Conservation (phyloP, 2,329 filamentous ascomycete genomes). For the Bipolaris cookei region DNA sequence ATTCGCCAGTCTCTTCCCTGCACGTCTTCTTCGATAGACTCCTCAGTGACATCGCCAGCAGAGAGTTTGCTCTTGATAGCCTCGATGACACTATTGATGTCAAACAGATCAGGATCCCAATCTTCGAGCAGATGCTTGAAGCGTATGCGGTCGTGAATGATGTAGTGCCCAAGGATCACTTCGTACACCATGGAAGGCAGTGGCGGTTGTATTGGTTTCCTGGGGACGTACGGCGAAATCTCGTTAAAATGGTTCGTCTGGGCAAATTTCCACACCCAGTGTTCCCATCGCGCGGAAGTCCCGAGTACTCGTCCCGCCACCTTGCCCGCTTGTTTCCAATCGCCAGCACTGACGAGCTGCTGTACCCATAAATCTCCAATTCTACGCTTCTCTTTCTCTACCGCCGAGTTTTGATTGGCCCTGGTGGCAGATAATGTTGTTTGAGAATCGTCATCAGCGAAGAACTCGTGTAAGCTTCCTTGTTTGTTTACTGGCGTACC, state of each 20-base stretch:
- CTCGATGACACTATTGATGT: slow-evolving; percentile 75
- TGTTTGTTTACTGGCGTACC: slow-evolving; percentile 54
- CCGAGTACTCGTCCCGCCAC: slow-evolving; percentile 83
- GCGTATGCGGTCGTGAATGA: slow-evolving; percentile 74
- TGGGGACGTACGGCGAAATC: slow-evolving; percentile 83
- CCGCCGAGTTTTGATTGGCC: slow-evolving; percentile 64
- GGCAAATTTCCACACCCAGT: slow-evolving; percentile 93
- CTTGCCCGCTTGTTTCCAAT: slow-evolving; percentile 80
- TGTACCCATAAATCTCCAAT: slow-evolving; percentile 95
- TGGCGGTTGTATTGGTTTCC: slow-evolving; percentile 75
- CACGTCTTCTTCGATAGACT: slow-evolving; percentile 75
- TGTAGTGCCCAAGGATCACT: slow-evolving; percentile 86
- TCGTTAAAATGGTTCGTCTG: slow-evolving; percentile 86
- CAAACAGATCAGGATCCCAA: slow-evolving; percentile 86
- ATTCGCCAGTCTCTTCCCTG: slow-evolving; percentile 84
- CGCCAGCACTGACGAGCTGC: slow-evolving; percentile 74
- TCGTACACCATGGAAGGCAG: slow-evolving; percentile 86
- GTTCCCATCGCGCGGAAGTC: slow-evolving; percentile 84
- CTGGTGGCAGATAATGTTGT: slow-evolving; percentile 66
- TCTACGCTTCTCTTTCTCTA: slow-evolving; percentile 84
- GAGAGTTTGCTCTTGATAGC: slow-evolving; percentile 83
- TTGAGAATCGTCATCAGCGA: slow-evolving; percentile 71
- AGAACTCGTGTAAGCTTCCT: slow-evolving; percentile 68
- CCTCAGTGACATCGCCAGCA: slow-evolving; percentile 74
- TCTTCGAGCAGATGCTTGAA: slow-evolving; percentile 80